phyloP scores from a whole-genome alignment of 179 eudicot species.

The Beta macrorhiza region DNA sequence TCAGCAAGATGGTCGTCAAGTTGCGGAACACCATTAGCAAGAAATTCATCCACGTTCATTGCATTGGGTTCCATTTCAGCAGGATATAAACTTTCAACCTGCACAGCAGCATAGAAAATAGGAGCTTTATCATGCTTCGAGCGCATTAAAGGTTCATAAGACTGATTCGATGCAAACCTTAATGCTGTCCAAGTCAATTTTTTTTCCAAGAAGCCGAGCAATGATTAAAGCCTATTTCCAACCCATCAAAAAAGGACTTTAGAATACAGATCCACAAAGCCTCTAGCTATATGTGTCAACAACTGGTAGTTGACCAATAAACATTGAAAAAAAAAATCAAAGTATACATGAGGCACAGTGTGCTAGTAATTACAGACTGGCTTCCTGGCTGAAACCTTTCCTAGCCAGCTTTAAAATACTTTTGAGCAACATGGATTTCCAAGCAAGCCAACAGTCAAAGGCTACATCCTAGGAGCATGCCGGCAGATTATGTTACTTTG shows the following conservation, averaged over 20 bases:
- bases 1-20: slow-evolving; percentile 65
- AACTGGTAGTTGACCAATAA: neutral
- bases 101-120: neutral
- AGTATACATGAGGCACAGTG: neutral
- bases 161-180: slow-evolving; percentile 42
- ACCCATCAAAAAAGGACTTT: slow-evolving; percentile 20
- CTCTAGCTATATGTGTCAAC: neutral
- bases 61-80: slow-evolving; percentile 67
- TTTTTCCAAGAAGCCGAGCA: slow-evolving; percentile 85
- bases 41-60: slow-evolving; percentile 69
- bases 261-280: neutral
- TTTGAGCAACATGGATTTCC: neutral
- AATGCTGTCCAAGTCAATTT: slow-evolving; percentile 57
- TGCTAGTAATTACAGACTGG: neutral
- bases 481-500: neutral
- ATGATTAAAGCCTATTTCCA: slow-evolving; percentile 81
- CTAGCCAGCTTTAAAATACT: neutral
- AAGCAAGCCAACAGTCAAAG: neutral
- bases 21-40: slow-evolving; percentile 67
- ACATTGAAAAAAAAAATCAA: neutral
- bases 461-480: neutral
- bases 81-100: slow-evolving; percentile 92
- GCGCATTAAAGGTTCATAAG: slow-evolving; percentile 5
- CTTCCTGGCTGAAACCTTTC: neutral
- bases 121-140: neutral